phyloP scores from a whole-genome alignment of 345 rosid genomes.

The Passiflora organensis region DNA sequence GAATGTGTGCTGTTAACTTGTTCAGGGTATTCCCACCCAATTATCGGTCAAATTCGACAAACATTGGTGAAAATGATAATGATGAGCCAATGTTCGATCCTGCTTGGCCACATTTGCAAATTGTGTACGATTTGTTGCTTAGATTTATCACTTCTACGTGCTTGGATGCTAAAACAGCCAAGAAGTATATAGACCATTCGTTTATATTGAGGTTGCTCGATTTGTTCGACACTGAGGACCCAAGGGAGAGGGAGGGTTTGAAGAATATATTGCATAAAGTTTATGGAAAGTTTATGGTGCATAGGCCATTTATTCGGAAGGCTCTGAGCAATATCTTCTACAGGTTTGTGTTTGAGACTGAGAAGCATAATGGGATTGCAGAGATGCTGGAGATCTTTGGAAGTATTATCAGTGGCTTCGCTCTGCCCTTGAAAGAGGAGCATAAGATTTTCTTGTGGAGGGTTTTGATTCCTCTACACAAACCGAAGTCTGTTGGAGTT shows the following conservation, averaged over 20 bases:
- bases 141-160: slow-evolving; percentile 64
- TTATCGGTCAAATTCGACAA: slow-evolving; percentile 35
- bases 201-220: slow-evolving; percentile 75
- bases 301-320: slow-evolving; percentile 77
- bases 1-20: slow-evolving; percentile 79
- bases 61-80: slow-evolving; percentile 45
- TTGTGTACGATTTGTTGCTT: slow-evolving; percentile 71
- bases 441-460: slow-evolving; percentile 82
- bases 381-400: slow-evolving; percentile 87
- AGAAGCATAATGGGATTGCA: slow-evolving; percentile 73
- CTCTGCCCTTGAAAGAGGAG: slow-evolving; percentile 84
- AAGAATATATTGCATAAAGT: slow-evolving; percentile 68
- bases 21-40: slow-evolving; percentile 74
- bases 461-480: slow-evolving; percentile 79
- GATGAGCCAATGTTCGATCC: slow-evolving; percentile 80
- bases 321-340: slow-evolving; percentile 67
- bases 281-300: slow-evolving; percentile 88
- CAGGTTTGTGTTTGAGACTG: slow-evolving; percentile 68
- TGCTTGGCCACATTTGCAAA: slow-evolving; percentile 86
- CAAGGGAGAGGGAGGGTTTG: slow-evolving; percentile 77
- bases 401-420: slow-evolving; percentile 79
- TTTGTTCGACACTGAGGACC: slow-evolving; percentile 78
- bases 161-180: slow-evolving; percentile 69
- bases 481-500: slow-evolving; percentile 69
- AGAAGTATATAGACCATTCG: slow-evolving; percentile 76